A percentile compares a stretch with the other conserved stretches of the same genome.
These are phyloP conservation scores for Colletotrichum sp. DNA, from an alignment of 2,329 filamentous ascomycete species.

Conservation along the genomic window DNA sequence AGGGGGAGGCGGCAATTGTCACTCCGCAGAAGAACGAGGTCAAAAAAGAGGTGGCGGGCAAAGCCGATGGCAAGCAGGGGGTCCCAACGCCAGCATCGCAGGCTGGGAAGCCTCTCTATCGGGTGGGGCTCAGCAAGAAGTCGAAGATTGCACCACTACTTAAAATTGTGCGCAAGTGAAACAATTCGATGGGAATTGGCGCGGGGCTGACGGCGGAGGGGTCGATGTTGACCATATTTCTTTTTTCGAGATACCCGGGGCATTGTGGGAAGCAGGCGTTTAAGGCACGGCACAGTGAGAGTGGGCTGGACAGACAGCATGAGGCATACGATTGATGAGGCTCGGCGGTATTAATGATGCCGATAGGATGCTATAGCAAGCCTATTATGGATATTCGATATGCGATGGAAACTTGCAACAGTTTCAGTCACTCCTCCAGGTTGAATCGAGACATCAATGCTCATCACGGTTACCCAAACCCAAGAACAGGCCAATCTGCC, in stretches of 20 bases:
- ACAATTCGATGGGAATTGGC: background rate
- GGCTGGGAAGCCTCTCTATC: conserved; percentile 45
- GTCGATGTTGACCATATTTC: background rate
- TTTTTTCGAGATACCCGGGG: conserved; percentile 1
- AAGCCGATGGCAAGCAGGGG: conserved; percentile 16
- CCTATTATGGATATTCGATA: background rate
- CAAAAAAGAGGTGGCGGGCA: conserved; percentile 14
- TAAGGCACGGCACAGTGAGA: background rate
- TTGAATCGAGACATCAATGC: background rate
- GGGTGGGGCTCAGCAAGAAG: conserved; percentile 57
- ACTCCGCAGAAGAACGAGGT: background rate
- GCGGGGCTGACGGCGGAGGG: background rate
- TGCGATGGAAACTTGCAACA: background rate
- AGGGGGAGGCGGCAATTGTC: background rate
- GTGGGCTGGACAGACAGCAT: background rate
- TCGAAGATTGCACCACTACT: conserved; percentile 56
- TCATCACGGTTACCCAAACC: background rate
- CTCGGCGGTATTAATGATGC: background rate
- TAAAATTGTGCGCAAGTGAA: conserved; percentile 50
- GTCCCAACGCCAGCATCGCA: conserved; percentile 15
- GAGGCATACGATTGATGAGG: background rate
- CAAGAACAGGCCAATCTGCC: background rate
- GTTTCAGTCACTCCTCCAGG: background rate
- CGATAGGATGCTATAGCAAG: background rate
- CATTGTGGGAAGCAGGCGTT: background rate